phyloP scores from a whole-genome alignment of 495 filamentous ascomycete genomes.

The Lasiosphaeris hirsuta region DNA sequence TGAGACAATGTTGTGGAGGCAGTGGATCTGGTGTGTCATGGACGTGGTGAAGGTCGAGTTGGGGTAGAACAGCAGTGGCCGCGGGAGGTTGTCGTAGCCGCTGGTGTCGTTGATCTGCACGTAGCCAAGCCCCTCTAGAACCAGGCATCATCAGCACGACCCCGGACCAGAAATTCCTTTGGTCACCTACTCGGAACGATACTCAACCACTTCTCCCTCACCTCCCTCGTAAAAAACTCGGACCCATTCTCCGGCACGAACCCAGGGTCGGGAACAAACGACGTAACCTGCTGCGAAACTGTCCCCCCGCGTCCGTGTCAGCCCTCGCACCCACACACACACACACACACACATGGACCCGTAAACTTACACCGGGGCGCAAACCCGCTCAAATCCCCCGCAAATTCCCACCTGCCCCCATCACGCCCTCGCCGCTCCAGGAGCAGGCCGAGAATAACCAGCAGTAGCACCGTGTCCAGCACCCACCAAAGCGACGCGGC shows the following conservation, averaged over 20 bases:
- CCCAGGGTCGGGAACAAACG: conserved; percentile 37
- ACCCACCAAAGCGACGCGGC: conserved; percentile 25
- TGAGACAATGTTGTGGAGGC: conserved; percentile 40
- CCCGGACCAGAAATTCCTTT: too few relatives aligned
- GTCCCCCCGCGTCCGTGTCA: background rate
- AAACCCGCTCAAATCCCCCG: conserved; percentile 38
- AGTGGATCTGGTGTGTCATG: conserved; percentile 50
- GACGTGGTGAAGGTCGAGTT: conserved; percentile 46
- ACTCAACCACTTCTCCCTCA: conserved; percentile 38
- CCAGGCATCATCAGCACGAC: too few relatives aligned
- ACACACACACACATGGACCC: background rate
- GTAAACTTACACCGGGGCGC: conserved; percentile 31
- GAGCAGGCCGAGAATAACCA: conserved; percentile 33
- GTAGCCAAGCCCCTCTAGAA: conserved; percentile 43
- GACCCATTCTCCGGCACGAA: conserved; percentile 43
- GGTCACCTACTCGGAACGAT: conserved; percentile 45
- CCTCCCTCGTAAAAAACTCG: conserved; percentile 40
- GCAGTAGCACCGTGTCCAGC: conserved; percentile 32
- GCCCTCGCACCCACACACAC: background rate
- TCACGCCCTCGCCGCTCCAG: conserved; percentile 24
- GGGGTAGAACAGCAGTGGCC: conserved; percentile 31
- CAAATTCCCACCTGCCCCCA: conserved; percentile 25
- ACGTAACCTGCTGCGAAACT: conserved; percentile 45
- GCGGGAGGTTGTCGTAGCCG: conserved; percentile 38
- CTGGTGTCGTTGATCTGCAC: conserved; percentile 35